phyloP scores from a whole-genome alignment of 1,139 yeast species.

The Debaryomyces coudertii region DNA sequence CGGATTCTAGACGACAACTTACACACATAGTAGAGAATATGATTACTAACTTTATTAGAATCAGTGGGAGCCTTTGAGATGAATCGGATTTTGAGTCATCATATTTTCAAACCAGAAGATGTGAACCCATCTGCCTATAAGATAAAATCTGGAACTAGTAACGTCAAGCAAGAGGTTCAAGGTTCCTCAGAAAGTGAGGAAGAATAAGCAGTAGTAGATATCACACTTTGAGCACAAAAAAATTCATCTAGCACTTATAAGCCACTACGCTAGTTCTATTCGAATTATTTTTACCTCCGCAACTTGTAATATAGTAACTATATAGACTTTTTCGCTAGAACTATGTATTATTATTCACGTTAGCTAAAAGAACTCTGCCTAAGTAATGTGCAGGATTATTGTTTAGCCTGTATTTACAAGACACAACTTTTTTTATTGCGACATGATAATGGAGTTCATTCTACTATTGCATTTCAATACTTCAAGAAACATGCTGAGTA shows the following conservation, averaged over 20 bases:
- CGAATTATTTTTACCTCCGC: no score
- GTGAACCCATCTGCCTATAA: slow-evolving; percentile 7
- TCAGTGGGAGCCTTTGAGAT: slow-evolving; percentile 66
- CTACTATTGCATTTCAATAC: background rate
- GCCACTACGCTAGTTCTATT: no score
- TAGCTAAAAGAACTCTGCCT: no score
- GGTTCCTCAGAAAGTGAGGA: background rate
- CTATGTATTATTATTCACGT: background rate
- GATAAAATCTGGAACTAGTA: background rate
- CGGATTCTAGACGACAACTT: background rate
- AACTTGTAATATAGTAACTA: background rate
- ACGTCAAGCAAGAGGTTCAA: background rate
- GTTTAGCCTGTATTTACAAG: background rate
- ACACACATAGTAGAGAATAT: background rate
- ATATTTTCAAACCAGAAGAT: slow-evolving; percentile 52
- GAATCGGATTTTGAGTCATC: slow-evolving; percentile 63
- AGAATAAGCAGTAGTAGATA: background rate
- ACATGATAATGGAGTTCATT: background rate
- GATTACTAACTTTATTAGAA: slow-evolving; percentile 32
- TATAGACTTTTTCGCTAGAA: background rate
- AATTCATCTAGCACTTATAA: no score
- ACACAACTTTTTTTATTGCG: background rate
- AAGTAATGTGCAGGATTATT: background rate
- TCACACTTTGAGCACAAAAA: background rate
- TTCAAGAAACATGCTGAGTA: slow-evolving; percentile 13